phyloP scores from a whole-genome alignment of 2,329 filamentous ascomycete genomes.

The Cordyceps cicadae region DNA sequence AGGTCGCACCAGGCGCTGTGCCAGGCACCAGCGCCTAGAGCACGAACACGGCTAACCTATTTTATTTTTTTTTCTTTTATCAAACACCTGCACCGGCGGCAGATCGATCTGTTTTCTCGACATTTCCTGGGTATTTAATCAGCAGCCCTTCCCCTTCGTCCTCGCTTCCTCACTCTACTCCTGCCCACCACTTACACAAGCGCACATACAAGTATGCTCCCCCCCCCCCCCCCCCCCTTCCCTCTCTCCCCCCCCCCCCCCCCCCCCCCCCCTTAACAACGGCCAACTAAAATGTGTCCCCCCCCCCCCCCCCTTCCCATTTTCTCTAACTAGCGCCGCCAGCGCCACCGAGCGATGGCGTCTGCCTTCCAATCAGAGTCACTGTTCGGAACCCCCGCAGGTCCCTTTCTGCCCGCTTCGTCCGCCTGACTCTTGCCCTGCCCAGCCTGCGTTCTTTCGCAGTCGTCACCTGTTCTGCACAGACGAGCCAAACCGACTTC shows the following conservation, averaged over 20 bases:
- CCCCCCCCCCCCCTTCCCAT: not conserved
- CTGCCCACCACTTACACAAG: not conserved
- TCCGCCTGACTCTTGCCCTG: not conserved
- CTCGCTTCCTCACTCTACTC: not conserved
- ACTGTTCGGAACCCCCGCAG: constrained; percentile 2
- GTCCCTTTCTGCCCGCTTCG: constrained; percentile 8
- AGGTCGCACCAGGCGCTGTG: not conserved
- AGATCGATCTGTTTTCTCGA: too few relatives aligned
- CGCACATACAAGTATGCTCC: not conserved
- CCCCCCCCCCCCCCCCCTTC: too few relatives aligned
- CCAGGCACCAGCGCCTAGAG: constrained; percentile 5
- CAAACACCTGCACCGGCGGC: too few relatives aligned
- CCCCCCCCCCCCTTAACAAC: too few relatives aligned
- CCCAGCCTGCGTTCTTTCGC: not conserved
- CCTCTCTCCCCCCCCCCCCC: too few relatives aligned
- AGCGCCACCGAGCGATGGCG: not conserved
- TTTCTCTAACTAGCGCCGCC: not conserved
- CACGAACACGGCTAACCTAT: too few relatives aligned
- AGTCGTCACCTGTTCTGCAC: not conserved
- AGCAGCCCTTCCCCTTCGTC: not conserved
- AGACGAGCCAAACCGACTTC: not conserved
- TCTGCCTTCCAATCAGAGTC: not conserved
- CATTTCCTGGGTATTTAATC: not conserved
- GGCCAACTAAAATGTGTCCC: too few relatives aligned
- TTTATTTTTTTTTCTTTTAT: too few relatives aligned